These are phyloP conservation scores for Begonia loranthoides DNA, from an alignment of 306 rosid genomes.

Conservation along the genomic window DNA sequence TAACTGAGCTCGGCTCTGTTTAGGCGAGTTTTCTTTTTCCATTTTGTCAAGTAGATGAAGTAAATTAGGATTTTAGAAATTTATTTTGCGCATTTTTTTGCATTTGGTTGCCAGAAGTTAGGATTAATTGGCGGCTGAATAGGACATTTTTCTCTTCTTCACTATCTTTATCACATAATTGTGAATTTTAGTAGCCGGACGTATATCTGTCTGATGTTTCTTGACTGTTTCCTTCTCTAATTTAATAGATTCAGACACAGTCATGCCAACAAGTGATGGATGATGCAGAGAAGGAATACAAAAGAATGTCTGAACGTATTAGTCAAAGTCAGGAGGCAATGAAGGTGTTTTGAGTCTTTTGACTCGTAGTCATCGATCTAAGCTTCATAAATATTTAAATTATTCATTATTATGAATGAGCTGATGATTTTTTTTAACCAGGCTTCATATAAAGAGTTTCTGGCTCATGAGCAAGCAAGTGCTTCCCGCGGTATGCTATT, in stretches of 20 bases:
- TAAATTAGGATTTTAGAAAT: background rate
- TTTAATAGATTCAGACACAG: slow-evolving; percentile 60
- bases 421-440: slow-evolving; percentile 1
- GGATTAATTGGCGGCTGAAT: background rate
- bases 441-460: slow-evolving; percentile 70
- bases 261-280: slow-evolving; percentile 56
- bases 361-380: too few species aligned
- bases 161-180: background rate
- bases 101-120: too few species aligned
- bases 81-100: background rate
- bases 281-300: slow-evolving; percentile 63
- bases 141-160: background rate
- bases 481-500: slow-evolving; percentile 53
- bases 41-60: too few species aligned
- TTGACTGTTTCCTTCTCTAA: slow-evolving; percentile 7
- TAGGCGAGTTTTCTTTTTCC: too few species aligned
- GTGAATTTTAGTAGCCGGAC: too few species aligned
- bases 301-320: slow-evolving; percentile 49
- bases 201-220: background rate
- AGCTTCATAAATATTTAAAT: too few species aligned
- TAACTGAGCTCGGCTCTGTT: too few species aligned
- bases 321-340: slow-evolving; percentile 55
- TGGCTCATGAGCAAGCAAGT: slow-evolving; percentile 55
- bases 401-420: too few species aligned
- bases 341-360: slow-evolving; percentile 51